Base-by-base conservation (phyloP, 805 yeast species). In the Ogataea trehalophila region DNA sequence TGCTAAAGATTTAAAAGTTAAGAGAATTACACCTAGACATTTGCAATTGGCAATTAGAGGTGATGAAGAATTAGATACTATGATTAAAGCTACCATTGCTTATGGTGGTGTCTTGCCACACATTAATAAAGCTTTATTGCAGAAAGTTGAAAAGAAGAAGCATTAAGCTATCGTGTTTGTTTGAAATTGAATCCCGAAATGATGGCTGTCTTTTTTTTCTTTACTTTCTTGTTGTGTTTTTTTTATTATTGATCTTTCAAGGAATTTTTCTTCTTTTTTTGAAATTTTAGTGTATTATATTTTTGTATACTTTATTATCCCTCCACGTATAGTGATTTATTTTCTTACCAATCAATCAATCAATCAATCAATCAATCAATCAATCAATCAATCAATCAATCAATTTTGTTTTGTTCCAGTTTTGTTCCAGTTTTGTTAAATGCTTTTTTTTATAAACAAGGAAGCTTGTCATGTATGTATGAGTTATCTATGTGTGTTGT, bases 81-180 rank as follows among this genome's bases (percentile, higher is more conserved):
- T 92, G 65, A 86, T 92, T 65, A 85, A 88, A 72, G 96, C 97
- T 49, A 92, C 97, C 50, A 92, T 92, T 67, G 97, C 97, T 37
- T 89, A 85, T 60, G 98, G 98, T 77, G 98, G 98, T 83, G 98
- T 92, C 46, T 76, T 92, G 68, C 98, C 98, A 47, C 95, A 89
- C 67, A 87, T 88, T 65, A 87, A 88, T 73, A 83, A 85, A 68
- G 89, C 88, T 48, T 74, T 86, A 61, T 73, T 86, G 58, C 79
- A 87, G 63, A 85, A 87, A 73, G 88, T 83, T 45, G 91, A 84
- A 66, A 79, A 80, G 72, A 73, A 74, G 57, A 73, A 74, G 60
- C 46, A 44, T 26, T 44, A 39, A 39, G 22, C 39, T n/a, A 58
- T 53, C 46, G 47, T 55, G 23, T 33, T 52, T 38, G 18, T 39